These are phyloP conservation scores for Ceratobasidium sp. DNA, from an alignment of 1,284 basidiomycete species.

Conservation along the genomic window DNA sequence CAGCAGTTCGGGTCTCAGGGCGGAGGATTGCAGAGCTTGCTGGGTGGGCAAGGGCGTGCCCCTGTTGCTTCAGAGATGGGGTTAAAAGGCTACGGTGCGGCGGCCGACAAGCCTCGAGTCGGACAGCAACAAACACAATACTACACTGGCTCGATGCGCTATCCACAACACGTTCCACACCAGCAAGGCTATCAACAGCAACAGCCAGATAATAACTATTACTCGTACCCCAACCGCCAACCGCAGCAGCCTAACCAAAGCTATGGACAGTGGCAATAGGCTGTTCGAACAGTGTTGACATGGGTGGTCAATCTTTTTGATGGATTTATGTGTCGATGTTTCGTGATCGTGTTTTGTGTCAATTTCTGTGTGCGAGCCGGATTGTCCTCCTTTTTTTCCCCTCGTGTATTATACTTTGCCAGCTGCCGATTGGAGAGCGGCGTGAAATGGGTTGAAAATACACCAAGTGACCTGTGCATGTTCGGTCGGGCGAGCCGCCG, in stretches of 20 bases:
- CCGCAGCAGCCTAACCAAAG: slow-evolving; percentile 29
- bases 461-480: not conserved
- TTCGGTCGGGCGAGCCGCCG: not conserved
- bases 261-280: slow-evolving; percentile 33
- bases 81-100: not conserved
- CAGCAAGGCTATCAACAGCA: slow-evolving; percentile 26
- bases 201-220: slow-evolving; percentile 14
- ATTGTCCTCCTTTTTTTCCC: not conserved
- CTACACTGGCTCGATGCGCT: slow-evolving; percentile 2
- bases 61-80: slow-evolving; percentile 7
- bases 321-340: slow-evolving; percentile 3
- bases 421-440: not conserved
- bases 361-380: not conserved
- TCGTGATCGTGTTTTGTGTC: slow-evolving; percentile 6
- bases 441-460: not conserved
- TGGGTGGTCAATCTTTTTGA: not conserved
- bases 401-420: not conserved
- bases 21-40: slow-evolving; percentile 12
- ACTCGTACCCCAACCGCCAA: slow-evolving; percentile 14
- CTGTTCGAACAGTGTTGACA: not conserved
- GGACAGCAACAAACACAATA: slow-evolving; percentile 4
- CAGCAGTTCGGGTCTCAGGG: slow-evolving; percentile 11
- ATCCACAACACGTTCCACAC: not conserved
- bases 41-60: slow-evolving; percentile 10
- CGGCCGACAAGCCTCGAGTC: not conserved